A percentile compares a stretch with the other conserved stretches of the same genome.
Evolutionary conservation across 331 rosid genomes (phyloP).

Genomic region (Acacia concinna): DNA sequence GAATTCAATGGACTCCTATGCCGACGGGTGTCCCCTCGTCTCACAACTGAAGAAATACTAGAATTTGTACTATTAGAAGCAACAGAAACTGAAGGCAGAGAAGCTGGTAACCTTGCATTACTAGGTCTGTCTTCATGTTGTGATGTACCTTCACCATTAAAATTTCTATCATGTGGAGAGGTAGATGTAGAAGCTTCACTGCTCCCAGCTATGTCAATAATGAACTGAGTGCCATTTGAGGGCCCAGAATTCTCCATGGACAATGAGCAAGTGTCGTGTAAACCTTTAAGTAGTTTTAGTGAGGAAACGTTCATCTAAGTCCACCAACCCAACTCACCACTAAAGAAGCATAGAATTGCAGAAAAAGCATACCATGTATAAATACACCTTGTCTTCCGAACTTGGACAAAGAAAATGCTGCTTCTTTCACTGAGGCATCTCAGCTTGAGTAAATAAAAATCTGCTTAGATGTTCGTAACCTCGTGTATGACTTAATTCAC

Average conservation of each 20-base stretch:
- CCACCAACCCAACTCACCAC: constrained; percentile 39
- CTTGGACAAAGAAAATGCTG: constrained; percentile 31
- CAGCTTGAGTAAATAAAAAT: constrained; percentile 16
- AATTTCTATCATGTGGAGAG: constrained; percentile 51
- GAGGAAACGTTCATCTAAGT: constrained; percentile 64
- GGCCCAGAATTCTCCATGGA: constrained; percentile 65
- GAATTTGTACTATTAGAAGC: constrained; percentile 60
- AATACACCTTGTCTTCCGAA: constrained; percentile 31
- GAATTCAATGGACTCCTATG: constrained; percentile 90
- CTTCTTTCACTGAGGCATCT: constrained; percentile 22
- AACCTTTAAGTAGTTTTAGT: constrained; percentile 49
- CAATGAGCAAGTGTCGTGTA: constrained; percentile 36
- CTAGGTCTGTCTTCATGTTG: constrained; percentile 57
- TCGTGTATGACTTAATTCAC: constrained; percentile 6
- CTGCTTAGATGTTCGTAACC: constrained; percentile 14
- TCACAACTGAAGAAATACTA: constrained; percentile 55
- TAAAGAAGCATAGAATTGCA: constrained; percentile 42
- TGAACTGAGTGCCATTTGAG: constrained; percentile 43
- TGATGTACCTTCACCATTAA: constrained; percentile 40
- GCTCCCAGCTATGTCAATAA: constrained; percentile 60
- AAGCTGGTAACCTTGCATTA: constrained; percentile 32
- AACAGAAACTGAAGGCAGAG: constrained; percentile 46
- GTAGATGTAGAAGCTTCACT: constrained; percentile 54
- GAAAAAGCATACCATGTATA: constrained; percentile 24
- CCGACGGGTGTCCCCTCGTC: constrained; percentile 76